Base-by-base conservation (phyloP, 768 basidiomycete genomes). In the Amanita muscaria region DNA sequence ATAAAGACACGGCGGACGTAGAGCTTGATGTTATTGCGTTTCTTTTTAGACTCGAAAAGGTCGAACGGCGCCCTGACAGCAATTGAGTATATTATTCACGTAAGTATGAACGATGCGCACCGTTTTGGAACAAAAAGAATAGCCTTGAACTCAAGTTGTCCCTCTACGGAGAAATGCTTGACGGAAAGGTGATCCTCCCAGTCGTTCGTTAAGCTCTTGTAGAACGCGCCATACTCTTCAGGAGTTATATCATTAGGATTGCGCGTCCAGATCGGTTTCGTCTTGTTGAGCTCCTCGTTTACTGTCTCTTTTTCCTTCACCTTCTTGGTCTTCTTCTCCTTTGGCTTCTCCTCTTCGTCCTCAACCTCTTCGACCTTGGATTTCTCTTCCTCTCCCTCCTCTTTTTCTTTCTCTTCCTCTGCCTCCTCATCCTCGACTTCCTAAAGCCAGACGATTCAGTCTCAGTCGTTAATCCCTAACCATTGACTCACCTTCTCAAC, bases 1-100 rank as follows among this genome's bases (percentile, higher is more conserved):
- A 99, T 98, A 78, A 99, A 98, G 60, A 98, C 94, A 46, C 96
- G 91, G 74, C 96, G 90, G 56, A 99, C 96, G 64, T 98, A 99
- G 64, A 99, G 92, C 74, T 99, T 99, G 79, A 99, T 98, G 86
- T 98, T 98, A 80, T 97, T 97, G 59, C 94, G 89, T 81, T 98
- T 98, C 88, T 98, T 98, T 86, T 99, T 98, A 49, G 88, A 88
- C 75, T 99, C 96, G 72, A 99, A 99, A 64, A 99, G 85, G 61
- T 99, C 96, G 68, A 98, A 98, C 42, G 96, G 96, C 34, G 94
- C 96, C 49, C 92, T 92, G 37, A 2, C 34, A 42, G 5, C 14
- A 29, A 8, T 25, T 51, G 25, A 51, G 43, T 37, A 44, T 6
- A 8, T 19, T 12, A 15, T n/a, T 3, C 29, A 38, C 16, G 10